Conservation (phyloP, 2,329 filamentous ascomycete species). For the Diatrype stigma region DNA sequence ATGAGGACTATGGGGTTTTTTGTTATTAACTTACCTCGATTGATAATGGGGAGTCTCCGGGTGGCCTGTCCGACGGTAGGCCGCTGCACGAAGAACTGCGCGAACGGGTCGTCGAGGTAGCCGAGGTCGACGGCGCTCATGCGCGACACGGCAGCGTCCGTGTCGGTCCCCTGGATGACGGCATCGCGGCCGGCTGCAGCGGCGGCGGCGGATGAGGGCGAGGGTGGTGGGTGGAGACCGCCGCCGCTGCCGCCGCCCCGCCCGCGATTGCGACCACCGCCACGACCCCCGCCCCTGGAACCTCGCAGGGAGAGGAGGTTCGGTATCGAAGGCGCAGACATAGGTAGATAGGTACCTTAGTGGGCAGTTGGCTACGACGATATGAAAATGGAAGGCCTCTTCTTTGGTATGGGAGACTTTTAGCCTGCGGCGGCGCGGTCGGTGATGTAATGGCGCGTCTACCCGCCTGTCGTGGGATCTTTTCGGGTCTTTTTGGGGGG, state of each 20-base stretch:
- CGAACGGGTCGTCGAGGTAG: constrained; percentile 81
- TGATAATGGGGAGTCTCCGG: constrained; percentile 83
- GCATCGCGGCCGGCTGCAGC: constrained; percentile 55
- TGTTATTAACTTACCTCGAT: constrained; percentile 65
- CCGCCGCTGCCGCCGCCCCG: constrained; percentile 23
- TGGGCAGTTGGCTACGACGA: background rate
- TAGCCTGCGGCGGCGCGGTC: no score
- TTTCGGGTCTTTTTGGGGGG: no score
- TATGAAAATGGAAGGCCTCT: no score
- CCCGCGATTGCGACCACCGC: constrained; percentile 23
- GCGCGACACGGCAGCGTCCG: constrained; percentile 83
- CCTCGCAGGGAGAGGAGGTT: constrained; percentile 63
- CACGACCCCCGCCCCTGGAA: constrained; percentile 9
- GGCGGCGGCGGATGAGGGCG: constrained; percentile 14
- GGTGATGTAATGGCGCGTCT: background rate
- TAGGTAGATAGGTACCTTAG: constrained; percentile 39
- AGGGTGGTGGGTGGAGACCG: constrained; percentile 15
- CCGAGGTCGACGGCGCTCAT: constrained; percentile 83
- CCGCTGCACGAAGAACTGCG: constrained; percentile 60
- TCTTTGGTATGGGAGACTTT: no score
- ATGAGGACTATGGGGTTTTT: no score
- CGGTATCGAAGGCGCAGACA: constrained; percentile 73
- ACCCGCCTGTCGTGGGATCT: no score
- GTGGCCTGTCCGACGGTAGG: constrained; percentile 26
- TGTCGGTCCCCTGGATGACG: constrained; percentile 83